Evolutionary conservation across 2,329 filamentous ascomycete genomes (phyloP), one percentile per base, ranked within the genome.

Genomic region (Ophiocordyceps camponoti-saundersi): DNA sequence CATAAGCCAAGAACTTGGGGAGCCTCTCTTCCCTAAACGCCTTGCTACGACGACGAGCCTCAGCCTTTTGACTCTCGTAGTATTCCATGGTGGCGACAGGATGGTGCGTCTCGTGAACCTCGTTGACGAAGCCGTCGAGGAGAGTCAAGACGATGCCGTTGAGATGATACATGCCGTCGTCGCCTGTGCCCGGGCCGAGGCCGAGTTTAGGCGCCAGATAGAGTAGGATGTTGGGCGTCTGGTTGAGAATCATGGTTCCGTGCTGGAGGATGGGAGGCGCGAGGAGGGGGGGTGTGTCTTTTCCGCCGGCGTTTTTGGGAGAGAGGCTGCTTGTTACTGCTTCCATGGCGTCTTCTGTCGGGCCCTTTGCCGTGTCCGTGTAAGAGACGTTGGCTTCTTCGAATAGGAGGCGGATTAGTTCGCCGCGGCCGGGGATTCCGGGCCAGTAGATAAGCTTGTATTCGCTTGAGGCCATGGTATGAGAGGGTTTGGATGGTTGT

Each of bases 91-190:
- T 57, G 2, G 75, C 70, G 46, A 86, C 65, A 1, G 85, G 85
- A 56, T 90, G 85, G 59, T 90, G 85, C 23, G 76, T 79, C 54
- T 89, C 82, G 58, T 89, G 85, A 1, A 77, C 61, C 63, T 89
- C 85, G 53, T 81, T 79, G 55, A 75, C 75, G 44, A 89, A 61
- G 1, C 74, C 74, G 55, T 90, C 85, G 18, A 89, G 62, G 1
- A 82, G 79, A 3, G 84, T 88, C 49, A 88, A 62, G 0, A 72
- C 69, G 26, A 88, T 69, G 44, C 68, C 70, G 48, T 85, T 78
- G 50, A 86, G 66, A 47, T 73, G 70, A 51, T 73, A 80, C 43
- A 73, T 60, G 4, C 66, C 70, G 3, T 62, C 57, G 3, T 61
- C 58, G 2, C 59, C 61, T 18, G 60, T 52, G 1, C n/a, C 65